These are phyloP conservation scores for Coelastrella sp. DNA, from an alignment of 139 green algal genomes.

Conservation along the genomic window DNA sequence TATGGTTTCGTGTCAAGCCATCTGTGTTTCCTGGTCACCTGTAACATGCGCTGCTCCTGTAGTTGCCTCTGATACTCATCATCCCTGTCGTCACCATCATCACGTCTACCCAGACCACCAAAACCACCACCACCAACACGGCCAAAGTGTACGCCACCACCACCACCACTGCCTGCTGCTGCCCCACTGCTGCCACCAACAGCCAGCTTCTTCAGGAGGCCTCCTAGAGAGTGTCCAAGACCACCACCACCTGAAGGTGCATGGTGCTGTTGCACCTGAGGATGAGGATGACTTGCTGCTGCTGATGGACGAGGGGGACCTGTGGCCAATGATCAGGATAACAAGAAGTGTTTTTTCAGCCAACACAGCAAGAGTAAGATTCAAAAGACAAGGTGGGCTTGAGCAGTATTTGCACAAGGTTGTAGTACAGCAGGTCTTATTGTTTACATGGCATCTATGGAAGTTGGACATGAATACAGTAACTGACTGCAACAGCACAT, in stretches of 20 bases:
- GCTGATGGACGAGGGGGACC: not conserved
- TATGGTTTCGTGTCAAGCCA: no score
- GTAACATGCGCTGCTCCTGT: not conserved
- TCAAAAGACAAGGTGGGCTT: no score
- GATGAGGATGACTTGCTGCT: not conserved
- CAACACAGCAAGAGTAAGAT: no score
- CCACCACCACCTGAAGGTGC: constrained; percentile 13
- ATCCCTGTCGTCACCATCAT: not conserved
- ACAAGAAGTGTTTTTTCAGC: no score
- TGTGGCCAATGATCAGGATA: no score
- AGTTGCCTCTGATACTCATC: constrained; percentile 18
- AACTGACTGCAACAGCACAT: no score
- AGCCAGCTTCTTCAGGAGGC: constrained; percentile 33
- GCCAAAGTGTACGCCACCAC: not conserved
- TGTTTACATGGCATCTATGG: no score
- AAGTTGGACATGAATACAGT: no score
- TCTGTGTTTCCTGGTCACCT: no score
- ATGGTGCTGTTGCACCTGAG: not conserved
- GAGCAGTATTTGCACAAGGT: no score
- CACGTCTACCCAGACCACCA: constrained; percentile 6
- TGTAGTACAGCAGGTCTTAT: no score
- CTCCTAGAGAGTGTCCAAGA: not conserved
- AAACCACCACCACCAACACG: constrained; percentile 6
- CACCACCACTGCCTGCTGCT: no score
- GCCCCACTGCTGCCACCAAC: constrained; percentile 1